A percentile compares a stretch with the other conserved stretches of the same genome.
Evolutionary conservation across 2,329 filamentous ascomycete species (phyloP).

Genomic region (Huntiella abstrusa): DNA sequence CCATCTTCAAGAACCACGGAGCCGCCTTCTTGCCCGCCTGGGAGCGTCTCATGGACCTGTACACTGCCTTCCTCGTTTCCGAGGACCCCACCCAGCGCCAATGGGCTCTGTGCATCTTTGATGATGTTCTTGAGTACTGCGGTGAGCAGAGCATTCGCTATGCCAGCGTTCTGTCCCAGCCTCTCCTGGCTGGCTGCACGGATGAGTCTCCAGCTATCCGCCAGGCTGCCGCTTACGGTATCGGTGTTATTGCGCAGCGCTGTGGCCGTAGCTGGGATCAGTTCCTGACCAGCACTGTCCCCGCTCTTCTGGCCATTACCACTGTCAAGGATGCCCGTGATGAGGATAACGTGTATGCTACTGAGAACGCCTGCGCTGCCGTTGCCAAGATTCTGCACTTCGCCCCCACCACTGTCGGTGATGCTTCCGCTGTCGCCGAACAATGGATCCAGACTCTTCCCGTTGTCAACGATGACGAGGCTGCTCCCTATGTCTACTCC

Average conservation of each 20-base stretch:
- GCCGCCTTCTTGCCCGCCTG: constrained; percentile 68
- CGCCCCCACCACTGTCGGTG: constrained; percentile 58
- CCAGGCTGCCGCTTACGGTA: constrained; percentile 88
- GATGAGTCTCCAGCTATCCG: constrained; percentile 79
- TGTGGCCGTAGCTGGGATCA: constrained; percentile 74
- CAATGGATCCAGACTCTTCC: constrained; percentile 86
- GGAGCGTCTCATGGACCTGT: constrained; percentile 71
- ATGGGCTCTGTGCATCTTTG: constrained; percentile 98
- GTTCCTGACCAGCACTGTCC: constrained; percentile 64
- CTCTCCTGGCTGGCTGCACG: constrained; percentile 68
- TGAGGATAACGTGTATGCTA: constrained; percentile 91
- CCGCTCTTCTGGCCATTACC: constrained; percentile 68
- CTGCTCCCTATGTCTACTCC: constrained; percentile 84
- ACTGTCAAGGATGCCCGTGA: constrained; percentile 63
- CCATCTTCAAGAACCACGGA: constrained; percentile 94
- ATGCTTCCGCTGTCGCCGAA: constrained; percentile 55
- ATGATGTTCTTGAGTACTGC: constrained; percentile 95
- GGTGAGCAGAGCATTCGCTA: constrained; percentile 77
- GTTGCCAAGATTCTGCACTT: constrained; percentile 95
- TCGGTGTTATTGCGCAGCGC: constrained; percentile 86
- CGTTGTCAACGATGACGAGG: constrained; percentile 88
- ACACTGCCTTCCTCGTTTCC: constrained; percentile 67
- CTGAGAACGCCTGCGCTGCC: constrained; percentile 89
- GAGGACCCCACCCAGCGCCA: constrained; percentile 78
- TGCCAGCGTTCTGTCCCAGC: constrained; percentile 67